Evolutionary conservation across 768 basidiomycete species (phyloP), one percentile per base, ranked within the genome.

Genomic region (Hebeloma cylindrosporum): DNA sequence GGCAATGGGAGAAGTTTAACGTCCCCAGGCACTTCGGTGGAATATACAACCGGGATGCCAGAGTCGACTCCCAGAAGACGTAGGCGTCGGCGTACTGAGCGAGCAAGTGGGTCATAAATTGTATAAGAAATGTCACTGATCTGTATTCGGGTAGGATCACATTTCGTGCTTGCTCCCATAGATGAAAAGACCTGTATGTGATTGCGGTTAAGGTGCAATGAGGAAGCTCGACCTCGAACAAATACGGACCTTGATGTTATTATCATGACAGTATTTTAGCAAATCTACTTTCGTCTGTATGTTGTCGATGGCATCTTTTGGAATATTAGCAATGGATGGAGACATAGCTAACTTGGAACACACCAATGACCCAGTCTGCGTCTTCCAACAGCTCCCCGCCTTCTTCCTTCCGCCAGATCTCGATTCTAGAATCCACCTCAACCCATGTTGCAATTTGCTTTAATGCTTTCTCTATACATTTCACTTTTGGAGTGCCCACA

Each of bases 241-340:
- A 14, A 9, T 18, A 49, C 63, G 2, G 35, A 88, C 91, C 71
- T 89, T 93, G 64, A 98, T 82, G 13, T 73, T 60, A 51, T 85
- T 72, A 43, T 84, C 79, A 56, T 88, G 79, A 57, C 95, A 99
- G 63, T 94, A 86, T 45, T 88, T 82, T 6, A 99, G 76, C 32
- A 98, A 72, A 57, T 98, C 94, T 8, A 96, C 92, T 62, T 99
- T 98, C 0, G 95, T 95, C 35, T 88, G 79, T 50, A 98, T 95
- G 60, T 99, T 98, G 67, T 98, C 95, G 47, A 98, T 99, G 4
- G 93, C 93, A 64, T 99, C 95, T 82, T 2, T 22, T 23, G 14
- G 40, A 38, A 29, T n/a, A 10, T 27, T 17, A 30, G 16, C 21
- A 35, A 21, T 10, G 3, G 10, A 33, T n/a, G 7, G 18, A 41